Base-by-base conservation (phyloP, 2,329 filamentous ascomycete genomes). In the Talaromyces albobiverticillius region DNA sequence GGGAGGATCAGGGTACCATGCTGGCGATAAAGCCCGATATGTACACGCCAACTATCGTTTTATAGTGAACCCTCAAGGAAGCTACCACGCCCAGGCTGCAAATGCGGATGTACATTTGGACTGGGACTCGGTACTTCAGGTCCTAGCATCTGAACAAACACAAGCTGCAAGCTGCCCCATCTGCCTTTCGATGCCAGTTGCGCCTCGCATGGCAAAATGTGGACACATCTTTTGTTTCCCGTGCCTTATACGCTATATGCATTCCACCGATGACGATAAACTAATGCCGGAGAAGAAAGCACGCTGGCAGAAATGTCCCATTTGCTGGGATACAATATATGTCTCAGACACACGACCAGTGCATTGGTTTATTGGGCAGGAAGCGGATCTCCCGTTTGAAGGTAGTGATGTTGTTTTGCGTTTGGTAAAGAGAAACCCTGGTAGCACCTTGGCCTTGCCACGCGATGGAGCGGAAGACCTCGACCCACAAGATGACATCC, bases 1-100 rank as follows among this genome's bases (percentile, higher is more conserved):
- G 87, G 90, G 90, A 0, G 90, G 92, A 3, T 96, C 91, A 32
- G 91, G 92, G 23, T 89, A 96, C 71, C 91, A 96, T 71, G 85
- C 90, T 13, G 83, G 86, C 41, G 94, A 99, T 72, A 97, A 97
- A 75, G 88, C 92, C 55, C 88, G 87, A 77, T 91, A 90, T 62
- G 86, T 99, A 14, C 92, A 99, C 71, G 91, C 94, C 60, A 99
- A 99, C 71, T 99, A 99, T 69, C 88, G 94, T 53, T 99, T 99
- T 70, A 88, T 99, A 56, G 92, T 99, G 49, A 86, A 90, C 57
- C 93, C 94, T 3, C 81, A 84, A 53, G 87, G 85, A 55, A 83
- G 87, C 64, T 99, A 97, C 68, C 81, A 83, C 56, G 82, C 83
- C 5, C 91, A 97, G 67, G 88, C 90, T 22, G 81, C 83, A 43